A percentile compares a stretch with the other conserved stretches of the same genome.
Evolutionary conservation across 768 basidiomycete species (phyloP).

Genomic region (Amanita jacksonii): DNA sequence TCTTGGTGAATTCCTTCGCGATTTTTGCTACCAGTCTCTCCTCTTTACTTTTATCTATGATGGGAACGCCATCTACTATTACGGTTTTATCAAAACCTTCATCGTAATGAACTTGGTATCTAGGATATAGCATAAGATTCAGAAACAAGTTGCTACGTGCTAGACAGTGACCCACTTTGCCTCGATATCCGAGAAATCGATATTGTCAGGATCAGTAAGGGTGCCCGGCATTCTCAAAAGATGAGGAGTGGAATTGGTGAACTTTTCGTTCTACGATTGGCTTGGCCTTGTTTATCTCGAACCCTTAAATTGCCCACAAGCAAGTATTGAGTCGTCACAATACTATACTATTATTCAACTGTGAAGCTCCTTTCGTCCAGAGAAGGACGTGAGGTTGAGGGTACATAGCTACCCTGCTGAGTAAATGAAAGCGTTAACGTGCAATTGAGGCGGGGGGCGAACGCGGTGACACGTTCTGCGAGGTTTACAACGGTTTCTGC

Average conservation of each 20-base stretch:
- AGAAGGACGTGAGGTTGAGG: too few species aligned
- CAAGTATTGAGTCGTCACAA: too few species aligned
- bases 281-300: conserved; percentile 5
- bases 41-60: conserved; percentile 80
- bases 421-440: too few species aligned
- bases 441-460: too few species aligned
- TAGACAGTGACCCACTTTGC: conserved; percentile 46
- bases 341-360: too few species aligned
- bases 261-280: neutral
- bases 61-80: conserved; percentile 86
- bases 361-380: too few species aligned
- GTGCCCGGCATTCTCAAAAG: conserved; percentile 34
- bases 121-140: conserved; percentile 21
- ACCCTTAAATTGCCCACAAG: too few species aligned
- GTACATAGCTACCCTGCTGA: too few species aligned
- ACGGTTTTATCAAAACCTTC: conserved; percentile 86
- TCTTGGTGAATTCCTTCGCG: conserved; percentile 74
- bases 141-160: neutral
- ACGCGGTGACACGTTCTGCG: too few species aligned
- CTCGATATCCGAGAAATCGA: conserved; percentile 87
- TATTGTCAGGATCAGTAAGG: conserved; percentile 45
- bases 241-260: neutral
- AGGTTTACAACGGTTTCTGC: too few species aligned
- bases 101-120: conserved; percentile 79
- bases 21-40: conserved; percentile 77